phyloP scores from a whole-genome alignment of 1,139 yeast species.

The Yamadazyma diospyri region DNA sequence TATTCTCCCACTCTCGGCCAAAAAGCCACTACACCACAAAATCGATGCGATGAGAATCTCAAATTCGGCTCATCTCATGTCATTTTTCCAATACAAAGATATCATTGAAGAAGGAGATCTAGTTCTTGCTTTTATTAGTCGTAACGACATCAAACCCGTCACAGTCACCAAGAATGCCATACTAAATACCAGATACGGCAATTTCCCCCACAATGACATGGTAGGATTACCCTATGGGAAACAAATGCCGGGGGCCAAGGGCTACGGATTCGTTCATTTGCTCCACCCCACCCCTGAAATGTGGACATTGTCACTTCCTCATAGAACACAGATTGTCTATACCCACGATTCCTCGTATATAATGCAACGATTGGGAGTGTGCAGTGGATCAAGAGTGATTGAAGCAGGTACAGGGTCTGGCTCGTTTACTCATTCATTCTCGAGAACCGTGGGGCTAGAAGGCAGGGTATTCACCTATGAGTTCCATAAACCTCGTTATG shows the following conservation, averaged over 20 bases:
- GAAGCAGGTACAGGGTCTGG: conserved; percentile 99
- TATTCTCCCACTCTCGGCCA: too few relatives aligned
- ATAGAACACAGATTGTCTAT: conserved; percentile 95
- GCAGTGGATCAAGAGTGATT: conserved; percentile 73
- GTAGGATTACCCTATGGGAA: conserved; percentile 81
- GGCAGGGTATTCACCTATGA: conserved; percentile 84
- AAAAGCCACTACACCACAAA: too few relatives aligned
- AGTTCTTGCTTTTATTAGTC: conserved; percentile 79
- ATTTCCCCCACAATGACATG: conserved; percentile 78
- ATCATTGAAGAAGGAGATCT: conserved; percentile 78
- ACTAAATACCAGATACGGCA: conserved; percentile 84
- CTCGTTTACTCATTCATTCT: conserved; percentile 89
- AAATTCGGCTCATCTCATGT: conserved; percentile 24
- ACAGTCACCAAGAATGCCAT: conserved; percentile 54
- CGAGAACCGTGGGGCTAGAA: conserved; percentile 62
- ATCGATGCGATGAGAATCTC: too few relatives aligned
- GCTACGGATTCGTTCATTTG: conserved; percentile 83
- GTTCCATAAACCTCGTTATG: conserved; percentile 80
- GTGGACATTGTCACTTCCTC: conserved; percentile 94
- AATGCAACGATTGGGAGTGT: conserved; percentile 71
- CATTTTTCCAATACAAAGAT: conserved; percentile 51
- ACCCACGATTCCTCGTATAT: conserved; percentile 94
- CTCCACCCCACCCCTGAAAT: conserved; percentile 92
- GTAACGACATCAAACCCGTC: conserved; percentile 77
- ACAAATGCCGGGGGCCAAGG: conserved; percentile 76